Evolutionary conservation across 2,329 filamentous ascomycete genomes (phyloP).

Genomic region (Rugonectria rugulosa): DNA sequence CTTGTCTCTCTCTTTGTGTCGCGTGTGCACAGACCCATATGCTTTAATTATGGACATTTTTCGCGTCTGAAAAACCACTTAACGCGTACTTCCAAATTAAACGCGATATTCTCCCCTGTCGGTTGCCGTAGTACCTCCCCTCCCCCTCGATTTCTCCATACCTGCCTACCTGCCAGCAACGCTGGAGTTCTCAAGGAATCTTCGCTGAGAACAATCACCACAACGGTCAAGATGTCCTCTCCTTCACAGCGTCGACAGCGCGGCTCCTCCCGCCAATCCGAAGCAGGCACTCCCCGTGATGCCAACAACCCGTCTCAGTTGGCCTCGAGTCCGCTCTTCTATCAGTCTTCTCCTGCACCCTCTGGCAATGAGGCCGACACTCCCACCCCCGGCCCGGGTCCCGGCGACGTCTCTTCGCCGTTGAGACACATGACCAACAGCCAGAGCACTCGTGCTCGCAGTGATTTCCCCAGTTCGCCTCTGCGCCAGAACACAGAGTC

Average conservation of each 20-base stretch:
- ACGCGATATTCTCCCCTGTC: slow-evolving; percentile 35
- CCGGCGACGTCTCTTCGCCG: slow-evolving; percentile 58
- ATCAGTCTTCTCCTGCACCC: slow-evolving; percentile 58
- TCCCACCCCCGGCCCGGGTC: slow-evolving; percentile 40
- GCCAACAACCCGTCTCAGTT: slow-evolving; percentile 56
- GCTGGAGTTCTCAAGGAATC: slow-evolving; percentile 28
- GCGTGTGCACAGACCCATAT: slow-evolving; percentile 37
- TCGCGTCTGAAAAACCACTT: slow-evolving; percentile 44
- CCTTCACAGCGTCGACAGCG: slow-evolving; percentile 56
- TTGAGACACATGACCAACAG: slow-evolving; percentile 64
- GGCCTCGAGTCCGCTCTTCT: slow-evolving; percentile 84
- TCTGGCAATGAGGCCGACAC: slow-evolving; percentile 39
- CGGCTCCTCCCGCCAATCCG: slow-evolving; percentile 52
- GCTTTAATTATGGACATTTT: slow-evolving; percentile 19
- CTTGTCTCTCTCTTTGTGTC: slow-evolving; percentile 15
- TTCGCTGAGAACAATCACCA: slow-evolving; percentile 18
- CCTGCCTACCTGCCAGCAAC: slow-evolving; percentile 31
- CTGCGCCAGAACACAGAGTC: slow-evolving; percentile 66
- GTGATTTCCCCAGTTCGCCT: slow-evolving; percentile 63
- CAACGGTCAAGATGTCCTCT: slow-evolving; percentile 48
- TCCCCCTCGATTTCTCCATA: slow-evolving; percentile 37
- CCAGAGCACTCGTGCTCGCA: slow-evolving; percentile 55
- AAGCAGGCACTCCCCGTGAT: slow-evolving; percentile 54
- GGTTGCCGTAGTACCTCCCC: slow-evolving; percentile 31
- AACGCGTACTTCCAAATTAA: slow-evolving; percentile 45